Percentiles rank a stretch among this genome's conserved stretches.
These are phyloP conservation scores for Carpinus fangiana DNA, from an alignment of 306 rosid species.

Conservation along the genomic window DNA sequence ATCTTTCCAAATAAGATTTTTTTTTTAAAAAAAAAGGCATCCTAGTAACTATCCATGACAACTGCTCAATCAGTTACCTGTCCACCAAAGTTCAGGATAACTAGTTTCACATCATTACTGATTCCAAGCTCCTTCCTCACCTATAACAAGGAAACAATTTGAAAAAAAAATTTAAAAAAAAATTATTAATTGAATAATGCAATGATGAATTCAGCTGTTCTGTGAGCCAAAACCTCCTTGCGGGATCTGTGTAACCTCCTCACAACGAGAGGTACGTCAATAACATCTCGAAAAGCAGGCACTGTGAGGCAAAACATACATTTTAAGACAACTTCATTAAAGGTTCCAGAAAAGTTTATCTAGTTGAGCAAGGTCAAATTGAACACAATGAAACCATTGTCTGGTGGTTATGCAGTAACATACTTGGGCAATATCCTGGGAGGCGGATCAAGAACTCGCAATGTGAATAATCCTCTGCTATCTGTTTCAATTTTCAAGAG, in stretches of 20 bases:
- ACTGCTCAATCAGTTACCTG: slow-evolving; percentile 47
- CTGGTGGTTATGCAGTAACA: slow-evolving; percentile 20
- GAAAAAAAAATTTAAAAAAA: neutral
- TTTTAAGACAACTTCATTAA: slow-evolving; percentile 13
- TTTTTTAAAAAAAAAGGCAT: neutral
- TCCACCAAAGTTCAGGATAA: slow-evolving; percentile 95
- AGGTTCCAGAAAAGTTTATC: neutral
- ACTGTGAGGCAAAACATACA: slow-evolving; percentile 43
- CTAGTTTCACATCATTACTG: slow-evolving; percentile 66
- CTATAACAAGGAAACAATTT: slow-evolving; percentile 43
- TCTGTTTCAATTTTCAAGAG: slow-evolving; percentile 46
- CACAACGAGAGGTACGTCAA: slow-evolving; percentile 94
- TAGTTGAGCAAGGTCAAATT: neutral
- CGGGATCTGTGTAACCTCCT: slow-evolving; percentile 87
- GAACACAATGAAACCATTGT: slow-evolving; percentile 12
- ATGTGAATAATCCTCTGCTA: slow-evolving; percentile 96
- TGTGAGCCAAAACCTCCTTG: slow-evolving; percentile 63
- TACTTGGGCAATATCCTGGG: slow-evolving; percentile 98
- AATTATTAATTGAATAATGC: slow-evolving; percentile 23
- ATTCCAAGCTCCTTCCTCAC: slow-evolving; percentile 81
- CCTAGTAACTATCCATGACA: slow-evolving; percentile 10
- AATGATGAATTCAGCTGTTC: slow-evolving; percentile 23
- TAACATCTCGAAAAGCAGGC: slow-evolving; percentile 94
- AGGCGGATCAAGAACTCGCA: slow-evolving; percentile 94
- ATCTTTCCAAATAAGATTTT: neutral